Base-by-base conservation (phyloP, 306 rosid species). In the Hylodesmum podocarpum region DNA sequence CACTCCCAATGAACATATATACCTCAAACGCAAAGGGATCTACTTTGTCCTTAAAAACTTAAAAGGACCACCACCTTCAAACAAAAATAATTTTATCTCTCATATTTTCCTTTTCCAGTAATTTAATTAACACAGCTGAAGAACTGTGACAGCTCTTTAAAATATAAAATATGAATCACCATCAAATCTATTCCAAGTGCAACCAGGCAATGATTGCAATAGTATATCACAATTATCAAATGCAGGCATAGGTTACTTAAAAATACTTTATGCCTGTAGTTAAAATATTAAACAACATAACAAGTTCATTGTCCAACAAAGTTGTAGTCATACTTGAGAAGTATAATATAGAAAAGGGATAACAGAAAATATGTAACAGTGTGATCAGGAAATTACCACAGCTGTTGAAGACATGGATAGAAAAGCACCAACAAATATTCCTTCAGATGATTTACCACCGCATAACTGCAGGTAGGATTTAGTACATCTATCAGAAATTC, bases 391-490 rank as follows among this genome's bases (percentile, higher is more conserved):
- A 79, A 39, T 87, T 86, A 95, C 97, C 99, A 92, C 97, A 44
- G 99, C 97, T 49, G 97, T 95, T 8, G 96, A 95, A 78, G 99
- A 95, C 99, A 95, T 89, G 69, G 99, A 95, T 46, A 89, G 86
- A 69, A 92, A 87, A 80, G 90, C 87, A 68, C 99, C 99, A 78
- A 90, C 88, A 63, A 89, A 95, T 31, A 95, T 84, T 82, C 97
- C 99, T 83, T 95, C 99, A 44, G 97, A 92, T 80, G 99, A 73
- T 81, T 88, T 92, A 61, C 99, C 99, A 55, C 99, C 97, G 65
- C 97, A 95, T 82, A 95, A 73, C 99, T 95, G 91, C 87, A 92
- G 81, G 84, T 75, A 81, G 70, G 75, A 78, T 79, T 80, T 72
- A 83, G 51, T 34, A 69, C 65, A 73, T 66, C 41, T 16, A 70